Conservation (phyloP, 768 basidiomycete genomes). For the Porphyrellus cyaneotinctus region DNA sequence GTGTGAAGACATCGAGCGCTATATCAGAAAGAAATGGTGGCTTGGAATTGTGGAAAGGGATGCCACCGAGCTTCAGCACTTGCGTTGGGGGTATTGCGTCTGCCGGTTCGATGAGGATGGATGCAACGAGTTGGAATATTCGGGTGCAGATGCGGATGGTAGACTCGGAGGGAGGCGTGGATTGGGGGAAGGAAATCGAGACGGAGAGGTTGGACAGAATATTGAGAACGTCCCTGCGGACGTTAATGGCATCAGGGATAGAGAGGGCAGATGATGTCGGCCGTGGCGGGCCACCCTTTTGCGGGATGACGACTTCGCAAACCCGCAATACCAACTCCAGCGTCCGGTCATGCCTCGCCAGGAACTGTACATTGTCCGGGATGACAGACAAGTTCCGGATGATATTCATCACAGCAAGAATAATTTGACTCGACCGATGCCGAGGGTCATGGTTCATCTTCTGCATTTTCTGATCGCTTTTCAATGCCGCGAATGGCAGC, state of each 20-base stretch:
- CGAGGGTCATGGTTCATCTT: constrained; percentile 50
- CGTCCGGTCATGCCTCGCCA: constrained; percentile 61
- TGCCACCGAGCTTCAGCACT: constrained; percentile 51
- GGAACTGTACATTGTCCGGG: constrained; percentile 62
- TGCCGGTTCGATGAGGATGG: constrained; percentile 67
- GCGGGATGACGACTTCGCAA: constrained; percentile 45
- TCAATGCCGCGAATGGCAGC: constrained; percentile 57
- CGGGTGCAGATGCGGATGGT: constrained; percentile 50
- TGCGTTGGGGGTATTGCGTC: constrained; percentile 63
- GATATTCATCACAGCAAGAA: constrained; percentile 71
- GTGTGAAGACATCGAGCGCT: constrained; percentile 84
- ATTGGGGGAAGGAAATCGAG: constrained; percentile 45
- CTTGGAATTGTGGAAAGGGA: constrained; percentile 38
- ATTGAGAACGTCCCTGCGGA: constrained; percentile 75
- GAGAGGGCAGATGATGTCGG: constrained; percentile 60
- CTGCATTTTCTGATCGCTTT: constrained; percentile 42
- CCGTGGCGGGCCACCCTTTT: constrained; percentile 30
- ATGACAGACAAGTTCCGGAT: constrained; percentile 82
- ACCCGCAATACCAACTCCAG: constrained; percentile 66
- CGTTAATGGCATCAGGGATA: constrained; percentile 61
- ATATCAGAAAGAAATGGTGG: constrained; percentile 64
- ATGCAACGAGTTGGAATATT: constrained; percentile 63
- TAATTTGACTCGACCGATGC: constrained; percentile 59
- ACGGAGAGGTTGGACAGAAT: constrained; percentile 61
- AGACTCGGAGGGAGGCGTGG: constrained; percentile 37